Evolutionary conservation across 208 protist species (phyloP).

Genomic region (Blechomonas ayalai): DNA sequence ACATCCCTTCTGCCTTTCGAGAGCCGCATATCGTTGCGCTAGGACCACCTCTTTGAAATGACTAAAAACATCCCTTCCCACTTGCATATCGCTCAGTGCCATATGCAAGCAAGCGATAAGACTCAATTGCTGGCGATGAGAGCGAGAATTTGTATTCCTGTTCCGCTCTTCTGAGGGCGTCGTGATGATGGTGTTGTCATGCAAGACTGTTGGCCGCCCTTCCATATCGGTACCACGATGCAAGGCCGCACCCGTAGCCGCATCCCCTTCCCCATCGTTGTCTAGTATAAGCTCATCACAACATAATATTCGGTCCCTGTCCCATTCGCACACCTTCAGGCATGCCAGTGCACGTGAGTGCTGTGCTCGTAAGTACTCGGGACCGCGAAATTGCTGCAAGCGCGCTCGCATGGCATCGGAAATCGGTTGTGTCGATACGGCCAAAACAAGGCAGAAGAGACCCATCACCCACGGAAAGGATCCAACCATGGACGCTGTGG

Average conservation of each 20-base stretch:
- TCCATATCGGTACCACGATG: conserved; percentile 11
- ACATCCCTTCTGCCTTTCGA: no score
- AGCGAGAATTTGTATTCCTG: no score
- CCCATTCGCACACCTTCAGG: conserved; percentile 60
- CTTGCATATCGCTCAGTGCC: conserved; percentile 56
- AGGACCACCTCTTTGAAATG: no score
- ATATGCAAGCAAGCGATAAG: no score
- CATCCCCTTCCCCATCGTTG: not conserved
- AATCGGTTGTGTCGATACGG: conserved; percentile 15
- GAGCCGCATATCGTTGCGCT: no score
- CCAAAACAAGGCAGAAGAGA: conserved; percentile 46
- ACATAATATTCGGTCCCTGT: conserved; percentile 38
- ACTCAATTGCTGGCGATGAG: no score
- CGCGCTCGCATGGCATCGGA: conserved; percentile 34
- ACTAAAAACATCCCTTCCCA: conserved; percentile 39
- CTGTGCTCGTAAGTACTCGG: conserved; percentile 10
- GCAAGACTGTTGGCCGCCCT: conserved; percentile 27
- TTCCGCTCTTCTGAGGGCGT: no score
- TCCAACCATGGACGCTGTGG: conserved; percentile 54
- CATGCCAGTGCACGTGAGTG: conserved; percentile 34
- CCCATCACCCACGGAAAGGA: conserved; percentile 69
- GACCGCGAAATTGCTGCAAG: conserved; percentile 23
- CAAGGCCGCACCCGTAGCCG: not conserved
- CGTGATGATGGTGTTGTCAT: no score
- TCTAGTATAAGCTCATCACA: conserved; percentile 32